A percentile compares a stretch with the other conserved stretches of the same genome.
These are phyloP conservation scores for Forsythia suspensa DNA, from an alignment of 257 asterid genomes.

Conservation along the genomic window DNA sequence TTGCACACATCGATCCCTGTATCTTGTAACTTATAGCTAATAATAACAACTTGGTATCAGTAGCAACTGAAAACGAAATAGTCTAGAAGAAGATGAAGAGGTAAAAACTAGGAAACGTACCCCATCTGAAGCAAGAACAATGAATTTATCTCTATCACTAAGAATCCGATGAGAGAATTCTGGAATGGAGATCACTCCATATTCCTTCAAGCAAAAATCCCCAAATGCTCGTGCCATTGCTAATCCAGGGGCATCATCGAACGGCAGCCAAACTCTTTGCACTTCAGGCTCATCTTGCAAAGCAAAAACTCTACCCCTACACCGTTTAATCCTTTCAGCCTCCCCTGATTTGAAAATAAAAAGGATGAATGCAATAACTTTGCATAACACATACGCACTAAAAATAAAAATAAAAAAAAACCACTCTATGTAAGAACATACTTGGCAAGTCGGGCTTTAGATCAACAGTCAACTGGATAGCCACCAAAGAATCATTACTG, in stretches of 20 bases:
- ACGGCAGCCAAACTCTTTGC: slow-evolving; percentile 96
- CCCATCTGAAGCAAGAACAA: slow-evolving; percentile 99
- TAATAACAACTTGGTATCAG: not conserved
- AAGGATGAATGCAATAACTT: not conserved
- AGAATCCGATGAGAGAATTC: slow-evolving; percentile 82
- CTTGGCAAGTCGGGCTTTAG: slow-evolving; percentile 96
- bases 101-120: slow-evolving; percentile 42
- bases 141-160: slow-evolving; percentile 68
- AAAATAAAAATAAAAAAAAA: too few species aligned
- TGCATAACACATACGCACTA: not conserved
- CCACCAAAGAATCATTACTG: slow-evolving; percentile 67
- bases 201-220: slow-evolving; percentile 95
- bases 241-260: slow-evolving; percentile 96
- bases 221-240: slow-evolving; percentile 99
- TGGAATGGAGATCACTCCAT: slow-evolving; percentile 95
- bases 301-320: slow-evolving; percentile 95
- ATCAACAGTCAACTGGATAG: slow-evolving; percentile 93
- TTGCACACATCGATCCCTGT: not conserved
- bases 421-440: slow-evolving; percentile 28
- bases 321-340: slow-evolving; percentile 95
- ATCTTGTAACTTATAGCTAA: not conserved
- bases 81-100: slow-evolving; percentile 1
- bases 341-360: slow-evolving; percentile 54
- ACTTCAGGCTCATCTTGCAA: slow-evolving; percentile 99
- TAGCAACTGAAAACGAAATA: not conserved